Evolutionary conservation across 2,329 filamentous ascomycete species (phyloP).

Genomic region (Domatiomyces globalis): DNA sequence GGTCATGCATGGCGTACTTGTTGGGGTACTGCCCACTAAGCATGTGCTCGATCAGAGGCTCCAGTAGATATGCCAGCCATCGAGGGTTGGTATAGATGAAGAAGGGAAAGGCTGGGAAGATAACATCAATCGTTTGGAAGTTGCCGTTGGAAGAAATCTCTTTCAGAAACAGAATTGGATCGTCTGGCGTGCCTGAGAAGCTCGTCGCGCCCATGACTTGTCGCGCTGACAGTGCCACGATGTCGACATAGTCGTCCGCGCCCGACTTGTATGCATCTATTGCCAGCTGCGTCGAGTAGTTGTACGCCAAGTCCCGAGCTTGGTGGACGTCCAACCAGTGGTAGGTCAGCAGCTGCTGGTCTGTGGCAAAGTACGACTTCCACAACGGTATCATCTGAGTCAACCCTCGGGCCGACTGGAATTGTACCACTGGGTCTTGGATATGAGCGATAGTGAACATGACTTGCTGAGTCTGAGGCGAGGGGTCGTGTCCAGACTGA

Average conservation of each 20-base stretch:
- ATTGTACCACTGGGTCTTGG: slow-evolving; percentile 68
- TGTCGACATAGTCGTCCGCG: slow-evolving; percentile 60
- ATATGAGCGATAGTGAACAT: slow-evolving; percentile 64
- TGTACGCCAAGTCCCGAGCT: slow-evolving; percentile 49
- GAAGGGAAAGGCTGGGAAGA: slow-evolving; percentile 75
- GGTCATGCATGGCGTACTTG: slow-evolving; percentile 63
- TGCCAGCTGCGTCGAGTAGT: slow-evolving; percentile 59
- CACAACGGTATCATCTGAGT: slow-evolving; percentile 68
- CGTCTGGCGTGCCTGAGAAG: slow-evolving; percentile 56
- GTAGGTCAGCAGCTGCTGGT: slow-evolving; percentile 53
- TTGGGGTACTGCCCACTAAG: slow-evolving; percentile 74
- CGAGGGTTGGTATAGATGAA: slow-evolving; percentile 72
- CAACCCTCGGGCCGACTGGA: slow-evolving; percentile 58
- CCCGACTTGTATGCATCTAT: slow-evolving; percentile 60
- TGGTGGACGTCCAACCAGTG: slow-evolving; percentile 62
- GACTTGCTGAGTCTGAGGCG: slow-evolving; percentile 38
- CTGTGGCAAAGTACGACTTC: slow-evolving; percentile 56
- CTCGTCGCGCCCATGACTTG: slow-evolving; percentile 68
- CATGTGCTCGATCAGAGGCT: slow-evolving; percentile 70
- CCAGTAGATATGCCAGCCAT: slow-evolving; percentile 65
- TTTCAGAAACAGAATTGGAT: slow-evolving; percentile 65
- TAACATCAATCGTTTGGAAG: slow-evolving; percentile 73
- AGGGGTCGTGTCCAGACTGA: slow-evolving; percentile 19
- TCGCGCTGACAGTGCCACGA: slow-evolving; percentile 61
- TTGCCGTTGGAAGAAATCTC: slow-evolving; percentile 80